Percentiles rank a stretch among this genome's conserved stretches.
These are phyloP conservation scores for Colletotrichum limetticola DNA, from an alignment of 2,329 filamentous ascomycete species.

Conservation along the genomic window DNA sequence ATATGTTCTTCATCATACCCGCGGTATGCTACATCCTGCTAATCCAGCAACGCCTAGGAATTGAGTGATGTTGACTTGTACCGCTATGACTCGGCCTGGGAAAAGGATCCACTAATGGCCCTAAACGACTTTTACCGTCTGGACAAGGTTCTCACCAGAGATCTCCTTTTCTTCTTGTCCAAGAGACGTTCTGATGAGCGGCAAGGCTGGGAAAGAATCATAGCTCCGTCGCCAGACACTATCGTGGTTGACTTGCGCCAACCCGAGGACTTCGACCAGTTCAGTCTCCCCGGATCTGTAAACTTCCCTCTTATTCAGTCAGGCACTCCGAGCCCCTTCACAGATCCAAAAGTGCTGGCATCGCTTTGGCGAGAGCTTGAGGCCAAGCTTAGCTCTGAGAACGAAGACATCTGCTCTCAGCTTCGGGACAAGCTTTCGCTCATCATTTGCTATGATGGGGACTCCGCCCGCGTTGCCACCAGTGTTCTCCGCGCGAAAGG, in stretches of 20 bases:
- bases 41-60: slow-evolving; percentile 43
- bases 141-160: not conserved
- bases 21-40: not conserved
- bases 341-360: slow-evolving; percentile 53
- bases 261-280: slow-evolving; percentile 51
- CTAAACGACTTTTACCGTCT: slow-evolving; percentile 39
- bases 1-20: rapidly evolving
- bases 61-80: slow-evolving; percentile 62
- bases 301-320: slow-evolving; percentile 55
- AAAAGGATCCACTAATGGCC: slow-evolving; percentile 52
- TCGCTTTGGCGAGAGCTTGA: slow-evolving; percentile 60
- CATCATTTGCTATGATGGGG: slow-evolving; percentile 64
- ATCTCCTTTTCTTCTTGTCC: not conserved
- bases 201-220: not conserved
- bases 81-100: slow-evolving; percentile 67
- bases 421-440: slow-evolving; percentile 49
- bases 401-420: slow-evolving; percentile 27
- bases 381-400: slow-evolving; percentile 45
- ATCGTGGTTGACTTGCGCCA: slow-evolving; percentile 58
- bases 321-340: slow-evolving; percentile 56
- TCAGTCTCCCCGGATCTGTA: slow-evolving; percentile 55
- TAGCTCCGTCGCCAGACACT: slow-evolving; percentile 39
- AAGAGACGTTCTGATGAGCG: slow-evolving; percentile 14
- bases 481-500: slow-evolving; percentile 64
- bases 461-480: slow-evolving; percentile 63